Evolutionary conservation across 768 basidiomycete genomes (phyloP).

Genomic region (Amyloporia xantha): DNA sequence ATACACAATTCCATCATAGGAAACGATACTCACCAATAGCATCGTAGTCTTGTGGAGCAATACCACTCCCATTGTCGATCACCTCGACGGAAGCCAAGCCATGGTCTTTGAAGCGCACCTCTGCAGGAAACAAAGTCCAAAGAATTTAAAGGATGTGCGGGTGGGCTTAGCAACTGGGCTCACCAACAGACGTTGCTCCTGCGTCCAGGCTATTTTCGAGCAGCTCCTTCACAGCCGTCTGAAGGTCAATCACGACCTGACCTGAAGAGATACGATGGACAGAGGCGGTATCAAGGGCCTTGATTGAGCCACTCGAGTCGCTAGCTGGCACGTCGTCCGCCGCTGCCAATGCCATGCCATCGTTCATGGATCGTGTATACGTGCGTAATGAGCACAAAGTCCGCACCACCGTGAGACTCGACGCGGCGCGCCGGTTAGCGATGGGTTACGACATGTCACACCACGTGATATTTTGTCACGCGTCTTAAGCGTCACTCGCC

Average conservation of each 20-base stretch:
- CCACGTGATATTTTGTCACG: too few species aligned
- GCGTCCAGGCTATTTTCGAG: conserved; percentile 96
- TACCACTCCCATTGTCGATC: conserved; percentile 88
- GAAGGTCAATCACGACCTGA: conserved; percentile 91
- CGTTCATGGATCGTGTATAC: too few species aligned
- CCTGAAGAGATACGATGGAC: conserved; percentile 90
- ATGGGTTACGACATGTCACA: too few species aligned
- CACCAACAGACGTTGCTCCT: conserved; percentile 80
- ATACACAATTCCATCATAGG: not conserved
- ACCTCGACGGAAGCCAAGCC: conserved; percentile 83
- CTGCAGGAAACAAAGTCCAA: conserved; percentile 33
- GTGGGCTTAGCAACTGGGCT: too few species aligned
- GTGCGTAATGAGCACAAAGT: too few species aligned
- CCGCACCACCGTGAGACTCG: too few species aligned
- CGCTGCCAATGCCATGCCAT: too few species aligned
- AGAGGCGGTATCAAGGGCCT: conserved; percentile 66
- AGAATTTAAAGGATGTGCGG: not conserved
- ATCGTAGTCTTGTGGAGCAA: conserved; percentile 69
- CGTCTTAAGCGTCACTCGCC: too few species aligned
- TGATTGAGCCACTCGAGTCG: conserved; percentile 29
- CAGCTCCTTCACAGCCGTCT: conserved; percentile 92
- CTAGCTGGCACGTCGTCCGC: too few species aligned
- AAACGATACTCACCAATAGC: conserved; percentile 57
- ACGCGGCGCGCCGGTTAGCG: too few species aligned
- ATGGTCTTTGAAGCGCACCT: conserved; percentile 85